phyloP scores from a whole-genome alignment of 345 rosid genomes.

The Jatropha curcas region DNA sequence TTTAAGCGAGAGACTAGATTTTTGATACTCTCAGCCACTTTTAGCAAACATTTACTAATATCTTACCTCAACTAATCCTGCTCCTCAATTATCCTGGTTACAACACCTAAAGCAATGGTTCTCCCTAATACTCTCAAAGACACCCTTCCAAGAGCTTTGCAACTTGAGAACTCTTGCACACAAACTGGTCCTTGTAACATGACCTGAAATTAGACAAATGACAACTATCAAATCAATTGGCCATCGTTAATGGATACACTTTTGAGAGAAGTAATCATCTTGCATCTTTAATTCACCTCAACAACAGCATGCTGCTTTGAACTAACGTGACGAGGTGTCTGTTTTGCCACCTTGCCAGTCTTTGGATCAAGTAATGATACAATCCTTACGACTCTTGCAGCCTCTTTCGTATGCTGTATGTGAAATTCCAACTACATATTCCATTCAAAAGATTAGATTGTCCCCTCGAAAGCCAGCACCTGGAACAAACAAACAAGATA shows the following conservation, averaged over 20 bases:
- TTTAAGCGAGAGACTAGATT: too few relatives aligned
- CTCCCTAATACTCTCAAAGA: slow-evolving; percentile 79
- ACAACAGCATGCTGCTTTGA: slow-evolving; percentile 79
- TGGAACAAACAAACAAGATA: not conserved
- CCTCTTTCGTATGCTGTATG: slow-evolving; percentile 82
- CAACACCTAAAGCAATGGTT: slow-evolving; percentile 70
- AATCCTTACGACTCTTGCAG: slow-evolving; percentile 66
- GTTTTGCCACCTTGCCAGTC: slow-evolving; percentile 81
- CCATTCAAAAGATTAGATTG: slow-evolving; percentile 19
- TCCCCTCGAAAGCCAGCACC: not conserved
- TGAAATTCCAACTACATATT: slow-evolving; percentile 82
- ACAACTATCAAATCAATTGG: slow-evolving; percentile 9
- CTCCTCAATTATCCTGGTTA: slow-evolving; percentile 63
- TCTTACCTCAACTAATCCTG: slow-evolving; percentile 1
- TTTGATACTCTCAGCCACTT: not conserved
- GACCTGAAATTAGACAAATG: slow-evolving; percentile 46
- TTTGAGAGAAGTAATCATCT: not conserved
- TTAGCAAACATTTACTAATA: too few relatives aligned
- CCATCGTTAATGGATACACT: not conserved
- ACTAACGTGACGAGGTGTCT: slow-evolving; percentile 71
- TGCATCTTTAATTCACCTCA: slow-evolving; percentile 50
- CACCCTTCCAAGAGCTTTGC: slow-evolving; percentile 87
- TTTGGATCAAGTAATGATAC: slow-evolving; percentile 72
- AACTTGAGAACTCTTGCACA: slow-evolving; percentile 61
- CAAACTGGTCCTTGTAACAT: slow-evolving; percentile 59